phyloP scores from a whole-genome alignment of 331 rosid genomes.

The Quercus tomentella region DNA sequence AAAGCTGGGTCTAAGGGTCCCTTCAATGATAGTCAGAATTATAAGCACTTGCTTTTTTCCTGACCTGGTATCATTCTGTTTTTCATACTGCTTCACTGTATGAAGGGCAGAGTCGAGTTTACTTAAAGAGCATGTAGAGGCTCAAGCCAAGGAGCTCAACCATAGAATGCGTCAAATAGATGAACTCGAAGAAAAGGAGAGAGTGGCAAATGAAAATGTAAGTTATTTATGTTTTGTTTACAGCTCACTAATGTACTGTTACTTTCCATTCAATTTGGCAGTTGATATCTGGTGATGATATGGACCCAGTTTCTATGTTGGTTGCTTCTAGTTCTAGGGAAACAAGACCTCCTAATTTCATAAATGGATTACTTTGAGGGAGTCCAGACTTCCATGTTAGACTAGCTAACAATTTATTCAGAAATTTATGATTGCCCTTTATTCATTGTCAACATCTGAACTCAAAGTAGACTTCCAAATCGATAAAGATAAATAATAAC shows the following conservation, averaged over 20 bases:
- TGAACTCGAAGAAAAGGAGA: constrained; percentile 90
- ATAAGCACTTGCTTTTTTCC: constrained; percentile 24
- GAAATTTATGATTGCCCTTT: too few species aligned
- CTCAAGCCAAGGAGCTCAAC: constrained; percentile 79
- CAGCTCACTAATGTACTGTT: background rate
- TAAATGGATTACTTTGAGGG: too few species aligned
- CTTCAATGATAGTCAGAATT: background rate
- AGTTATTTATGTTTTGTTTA: constrained; percentile 17
- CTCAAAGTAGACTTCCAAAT: too few species aligned
- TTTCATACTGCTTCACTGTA: constrained; percentile 44
- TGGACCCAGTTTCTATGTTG: too few species aligned
- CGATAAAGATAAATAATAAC: too few species aligned
- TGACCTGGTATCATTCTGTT: constrained; percentile 36
- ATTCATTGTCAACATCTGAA: too few species aligned
- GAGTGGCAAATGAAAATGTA: constrained; percentile 91
- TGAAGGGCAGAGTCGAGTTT: constrained; percentile 91
- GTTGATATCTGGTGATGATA: background rate
- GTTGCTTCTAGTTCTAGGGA: too few species aligned
- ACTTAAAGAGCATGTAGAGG: constrained; percentile 89
- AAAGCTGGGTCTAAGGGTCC: background rate
- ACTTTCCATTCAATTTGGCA: constrained; percentile 3
- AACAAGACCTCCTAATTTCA: too few species aligned
- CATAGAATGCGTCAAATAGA: constrained; percentile 63
- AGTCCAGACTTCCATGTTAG: too few species aligned
- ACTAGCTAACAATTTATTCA: too few species aligned